Base-by-base conservation (phyloP, 257 asterid genomes). In the Solanum lycopersicoides region DNA sequence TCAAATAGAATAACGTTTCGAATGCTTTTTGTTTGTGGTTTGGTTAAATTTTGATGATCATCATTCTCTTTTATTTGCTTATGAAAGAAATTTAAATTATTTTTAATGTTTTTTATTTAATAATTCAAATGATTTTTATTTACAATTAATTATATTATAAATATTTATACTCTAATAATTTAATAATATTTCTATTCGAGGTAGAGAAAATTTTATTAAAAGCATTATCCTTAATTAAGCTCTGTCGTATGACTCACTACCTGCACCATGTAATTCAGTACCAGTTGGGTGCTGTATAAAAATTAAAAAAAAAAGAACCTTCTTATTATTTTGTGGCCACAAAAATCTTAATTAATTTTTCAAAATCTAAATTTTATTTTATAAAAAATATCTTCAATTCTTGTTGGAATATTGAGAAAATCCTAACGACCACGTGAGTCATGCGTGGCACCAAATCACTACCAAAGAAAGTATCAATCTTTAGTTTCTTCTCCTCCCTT, bases 391-490 rank as follows among this genome's bases (percentile, higher is more conserved):
- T 77, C 63, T 77, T 8, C 9, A 9, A 39, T 25, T 28, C 6
- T 44, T 15, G 2, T 77, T 30, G 41, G 25, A 80, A 47, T 16
- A 47, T 11, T 5, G 68, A 80, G 16, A 80, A 47, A 45, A 47
- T 80, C 42, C 25, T 28, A 80, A 80, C 84, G 68, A 80, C 84
- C 84, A 47, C 42, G 84, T 80, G 42, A 80, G 30, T 80, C 3
- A 28, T 47, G 66, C 68, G 84, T 80, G 84, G 42, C 84, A 44
- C 30, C 66, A 30, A 45, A 45, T 45, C 84, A 47, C 42, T 47
- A 47, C 42, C 85, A 16, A 77, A 21, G 9, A 37, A 75, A 9
- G 42, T 47, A 45, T 80, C 85, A 56, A 35, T 74, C 75, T 11
- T 86, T 37, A 18, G 32, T 30, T 30, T 44, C n/a, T 79, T 56